A percentile compares a stretch with the other conserved stretches of the same genome.
Evolutionary conservation across 345 rosid species (phyloP).

Genomic region (Cardamine chenopodiifolia): DNA sequence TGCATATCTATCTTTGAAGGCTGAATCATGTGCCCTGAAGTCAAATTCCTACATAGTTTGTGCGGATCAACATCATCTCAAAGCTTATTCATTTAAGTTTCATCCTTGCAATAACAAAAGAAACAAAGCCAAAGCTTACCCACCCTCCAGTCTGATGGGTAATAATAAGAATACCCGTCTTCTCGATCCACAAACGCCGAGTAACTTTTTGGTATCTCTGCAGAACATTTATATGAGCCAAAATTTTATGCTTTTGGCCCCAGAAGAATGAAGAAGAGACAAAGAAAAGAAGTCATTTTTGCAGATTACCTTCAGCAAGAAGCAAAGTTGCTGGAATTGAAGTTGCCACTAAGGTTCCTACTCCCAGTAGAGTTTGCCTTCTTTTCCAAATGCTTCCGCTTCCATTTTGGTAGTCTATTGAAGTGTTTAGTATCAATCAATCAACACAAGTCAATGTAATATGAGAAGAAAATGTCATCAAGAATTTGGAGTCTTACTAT

Average conservation of each 20-base stretch:
- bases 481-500: slow-evolving; percentile 47
- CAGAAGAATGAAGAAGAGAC: slow-evolving; percentile 14
- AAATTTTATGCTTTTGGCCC: background rate
- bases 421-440: background rate
- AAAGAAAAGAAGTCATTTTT: background rate
- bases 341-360: slow-evolving; percentile 61
- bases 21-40: slow-evolving; percentile 87
- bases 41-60: slow-evolving; percentile 64
- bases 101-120: background rate
- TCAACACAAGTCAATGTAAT: slow-evolving; percentile 2
- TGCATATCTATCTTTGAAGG: slow-evolving; percentile 71
- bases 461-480: slow-evolving; percentile 1
- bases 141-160: slow-evolving; percentile 94
- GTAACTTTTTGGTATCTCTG: slow-evolving; percentile 67
- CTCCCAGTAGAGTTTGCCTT: slow-evolving; percentile 60
- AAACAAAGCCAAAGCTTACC: slow-evolving; percentile 50
- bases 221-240: slow-evolving; percentile 23
- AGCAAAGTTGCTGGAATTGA: slow-evolving; percentile 55
- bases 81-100: background rate
- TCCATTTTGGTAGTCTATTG: slow-evolving; percentile 5
- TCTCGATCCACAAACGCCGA: slow-evolving; percentile 59
- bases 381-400: slow-evolving; percentile 58
- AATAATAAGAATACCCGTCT: slow-evolving; percentile 84
- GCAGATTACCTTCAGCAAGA: slow-evolving; percentile 67
- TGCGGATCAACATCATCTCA: slow-evolving; percentile 6